Evolutionary conservation across 2,329 filamentous ascomycete genomes (phyloP).

Genomic region (Geosmithia putterillii): DNA sequence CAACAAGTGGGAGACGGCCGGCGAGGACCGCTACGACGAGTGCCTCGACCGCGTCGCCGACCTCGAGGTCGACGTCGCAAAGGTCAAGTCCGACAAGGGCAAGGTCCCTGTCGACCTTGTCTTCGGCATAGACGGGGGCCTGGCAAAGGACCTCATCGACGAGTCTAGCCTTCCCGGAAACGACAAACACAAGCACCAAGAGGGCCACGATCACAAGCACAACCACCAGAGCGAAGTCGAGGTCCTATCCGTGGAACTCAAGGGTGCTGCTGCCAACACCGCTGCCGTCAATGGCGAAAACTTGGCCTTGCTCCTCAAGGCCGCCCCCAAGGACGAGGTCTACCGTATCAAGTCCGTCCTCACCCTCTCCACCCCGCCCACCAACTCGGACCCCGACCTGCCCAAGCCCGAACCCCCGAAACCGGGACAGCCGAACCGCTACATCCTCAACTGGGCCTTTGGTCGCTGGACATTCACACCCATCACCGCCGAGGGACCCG

Average conservation of each 20-base stretch:
- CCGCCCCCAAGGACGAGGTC: constrained; percentile 81
- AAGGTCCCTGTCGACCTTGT: constrained; percentile 67
- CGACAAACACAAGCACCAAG: constrained; percentile 11
- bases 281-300: constrained; percentile 42
- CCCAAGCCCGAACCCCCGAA: constrained; percentile 12
- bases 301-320: constrained; percentile 53
- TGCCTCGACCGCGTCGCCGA: constrained; percentile 71
- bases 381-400: constrained; percentile 37
- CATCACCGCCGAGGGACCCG: constrained; percentile 22
- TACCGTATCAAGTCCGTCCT: constrained; percentile 81
- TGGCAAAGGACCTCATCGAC: constrained; percentile 46
- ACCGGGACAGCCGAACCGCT: constrained; percentile 33
- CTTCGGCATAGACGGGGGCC: constrained; percentile 76
- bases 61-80: constrained; percentile 66
- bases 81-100: constrained; percentile 76
- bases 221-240: constrained; percentile 78
- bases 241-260: constrained; percentile 70
- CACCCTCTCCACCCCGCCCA: constrained; percentile 31
- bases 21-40: constrained; percentile 63
- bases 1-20: constrained; percentile 80
- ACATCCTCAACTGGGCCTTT: constrained; percentile 98
- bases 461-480: constrained; percentile 85
- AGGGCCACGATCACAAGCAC: constrained; percentile 30
- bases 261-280: constrained; percentile 18
- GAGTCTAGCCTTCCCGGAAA: constrained; percentile 16